Conservation (phyloP, 805 yeast genomes). For the Candida xyloterini region DNA sequence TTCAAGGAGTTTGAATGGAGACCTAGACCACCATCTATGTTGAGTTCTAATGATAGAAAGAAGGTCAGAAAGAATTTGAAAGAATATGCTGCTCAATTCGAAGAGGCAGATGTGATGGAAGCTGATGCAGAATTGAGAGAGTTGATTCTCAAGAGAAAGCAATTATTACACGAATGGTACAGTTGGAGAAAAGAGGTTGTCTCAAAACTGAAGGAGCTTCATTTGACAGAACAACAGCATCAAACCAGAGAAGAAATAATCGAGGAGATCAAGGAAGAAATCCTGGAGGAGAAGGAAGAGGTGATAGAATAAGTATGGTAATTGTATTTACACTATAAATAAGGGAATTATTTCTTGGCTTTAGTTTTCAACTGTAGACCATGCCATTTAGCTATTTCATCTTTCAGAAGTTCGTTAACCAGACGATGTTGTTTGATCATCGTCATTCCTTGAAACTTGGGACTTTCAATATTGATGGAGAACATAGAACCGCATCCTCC, state of each 20-base stretch:
- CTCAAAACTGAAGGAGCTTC: conserved; percentile 45
- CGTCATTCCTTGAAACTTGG: conserved; percentile 70
- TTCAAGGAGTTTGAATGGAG: conserved; percentile 94
- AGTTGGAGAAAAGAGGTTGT: conserved; percentile 62
- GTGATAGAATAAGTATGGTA: conserved; percentile 41
- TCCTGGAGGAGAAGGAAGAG: conserved; percentile 70
- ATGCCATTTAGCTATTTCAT: conserved; percentile 91
- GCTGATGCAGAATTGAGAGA: conserved; percentile 90
- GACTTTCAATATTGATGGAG: conserved; percentile 74
- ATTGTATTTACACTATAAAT: conserved; percentile 3
- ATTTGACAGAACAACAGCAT: conserved; percentile 46
- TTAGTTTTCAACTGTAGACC: conserved; percentile 85
- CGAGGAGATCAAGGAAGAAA: conserved; percentile 77
- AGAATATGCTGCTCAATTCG: conserved; percentile 89
- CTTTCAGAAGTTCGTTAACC: conserved; percentile 77
- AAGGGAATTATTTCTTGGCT: conserved; percentile 32
- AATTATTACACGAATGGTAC: conserved; percentile 80
- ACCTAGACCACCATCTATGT: conserved; percentile 85
- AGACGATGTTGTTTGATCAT: conserved; percentile 91
- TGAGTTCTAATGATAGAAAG: conserved; percentile 78
- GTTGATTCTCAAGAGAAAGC: conserved; percentile 79
- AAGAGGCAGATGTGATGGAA: conserved; percentile 93
- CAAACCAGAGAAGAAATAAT: conserved; percentile 52
- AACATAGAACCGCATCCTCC: conserved; percentile 99
- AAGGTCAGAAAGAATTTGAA: conserved; percentile 85